Evolutionary conservation across 2,329 filamentous ascomycete genomes (phyloP), one percentile per base, ranked within the genome.

Genomic region (Zymoseptoria passerinii): DNA sequence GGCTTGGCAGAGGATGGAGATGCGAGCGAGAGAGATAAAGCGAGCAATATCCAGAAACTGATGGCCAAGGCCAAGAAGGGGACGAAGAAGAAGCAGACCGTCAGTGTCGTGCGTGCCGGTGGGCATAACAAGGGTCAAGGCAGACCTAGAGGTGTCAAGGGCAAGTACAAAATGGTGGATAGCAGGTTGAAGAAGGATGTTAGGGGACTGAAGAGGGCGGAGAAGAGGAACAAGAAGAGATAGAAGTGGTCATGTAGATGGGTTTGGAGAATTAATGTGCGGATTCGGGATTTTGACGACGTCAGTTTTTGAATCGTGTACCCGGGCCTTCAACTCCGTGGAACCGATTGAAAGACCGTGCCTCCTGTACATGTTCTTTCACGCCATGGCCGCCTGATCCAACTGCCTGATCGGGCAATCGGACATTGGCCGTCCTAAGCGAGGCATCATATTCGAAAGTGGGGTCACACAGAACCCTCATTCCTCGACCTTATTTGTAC

Each of bases 131-230:
- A 85, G 66, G 92, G 90, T 69, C 85, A 95, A 70, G 92, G 92
- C 19, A 81, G 92, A 67, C 94, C 94, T 2, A 88, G 85, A 73
- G 94, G 92, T 60, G 90, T 96, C 23, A 96, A 96, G 83, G 92
- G 92, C 44, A 87, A 90, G 66, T 99, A 99, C 74, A 95, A 95
- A 80, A 95, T 99, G 81, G 92, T 99, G 56, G 92, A 97, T 76
- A 79, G 89, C 13, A 83, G 94, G 66, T 84, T 96, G 85, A 96
- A 96, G 84, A 97, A 96, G 85, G 94, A 97, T 79, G 82, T 94
- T 56, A 80, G 91, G 72, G 91, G 88, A 1, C 81, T 92, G 75
- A 96, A 96, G 84, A 83, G 92, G 70, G 70, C 83, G 63, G 81
- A 82, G 71, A 91, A 95, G 80, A 89, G 85, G 78, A 54, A 61